phyloP scores from a whole-genome alignment of 441 rosid species.

The Pelargonium exstipulatum region DNA sequence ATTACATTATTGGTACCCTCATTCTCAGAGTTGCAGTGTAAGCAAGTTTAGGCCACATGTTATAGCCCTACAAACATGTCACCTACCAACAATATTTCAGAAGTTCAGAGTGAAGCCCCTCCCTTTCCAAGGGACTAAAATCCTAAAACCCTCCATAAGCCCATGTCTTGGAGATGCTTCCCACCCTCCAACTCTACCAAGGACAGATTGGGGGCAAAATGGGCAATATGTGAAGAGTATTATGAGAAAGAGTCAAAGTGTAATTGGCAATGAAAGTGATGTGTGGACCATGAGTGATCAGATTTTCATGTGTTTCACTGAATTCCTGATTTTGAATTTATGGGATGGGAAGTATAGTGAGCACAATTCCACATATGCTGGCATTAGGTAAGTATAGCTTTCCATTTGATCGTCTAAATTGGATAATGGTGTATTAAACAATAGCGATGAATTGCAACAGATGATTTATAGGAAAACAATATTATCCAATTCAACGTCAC shows the following conservation, averaged over 20 bases:
- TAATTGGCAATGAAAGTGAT: background rate
- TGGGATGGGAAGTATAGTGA: background rate
- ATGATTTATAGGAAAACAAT: too few relatives aligned
- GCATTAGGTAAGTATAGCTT: background rate
- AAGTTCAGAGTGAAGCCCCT: background rate
- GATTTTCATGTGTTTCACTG: background rate
- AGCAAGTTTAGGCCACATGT: background rate
- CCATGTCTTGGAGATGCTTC: background rate
- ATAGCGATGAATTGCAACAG: too few relatives aligned
- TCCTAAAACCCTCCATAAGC: background rate
- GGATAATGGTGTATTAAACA: too few relatives aligned
- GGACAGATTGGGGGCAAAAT: background rate
- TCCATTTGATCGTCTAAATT: background rate
- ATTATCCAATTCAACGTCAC: too few relatives aligned
- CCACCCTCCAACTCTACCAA: background rate
- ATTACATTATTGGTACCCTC: background rate
- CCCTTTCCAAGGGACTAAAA: background rate
- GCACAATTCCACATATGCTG: background rate
- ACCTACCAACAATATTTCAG: background rate
- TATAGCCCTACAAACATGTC: background rate
- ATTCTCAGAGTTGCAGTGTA: background rate
- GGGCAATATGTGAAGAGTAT: background rate
- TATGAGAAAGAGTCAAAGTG: background rate
- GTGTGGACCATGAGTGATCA: constrained; percentile 2
- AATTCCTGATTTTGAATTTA: background rate